These are phyloP conservation scores for Acanthamoeba lenticulata DNA, from an alignment of 208 protist genomes.

Conservation along the genomic window DNA sequence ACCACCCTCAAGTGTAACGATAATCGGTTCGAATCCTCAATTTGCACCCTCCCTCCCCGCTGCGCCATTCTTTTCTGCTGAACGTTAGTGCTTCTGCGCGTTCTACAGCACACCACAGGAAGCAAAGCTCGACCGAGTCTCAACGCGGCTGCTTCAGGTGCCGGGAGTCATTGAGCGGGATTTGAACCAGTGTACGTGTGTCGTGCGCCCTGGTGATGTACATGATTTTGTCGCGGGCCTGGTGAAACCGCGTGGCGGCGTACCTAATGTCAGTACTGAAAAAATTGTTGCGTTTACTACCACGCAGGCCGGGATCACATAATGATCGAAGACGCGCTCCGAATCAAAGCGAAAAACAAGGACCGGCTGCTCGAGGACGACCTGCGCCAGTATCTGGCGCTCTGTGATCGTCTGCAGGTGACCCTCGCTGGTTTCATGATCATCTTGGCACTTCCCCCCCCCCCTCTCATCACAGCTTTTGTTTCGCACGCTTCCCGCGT, in stretches of 20 bases:
- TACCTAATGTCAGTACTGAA: too few relatives aligned
- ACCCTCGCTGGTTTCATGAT: background rate
- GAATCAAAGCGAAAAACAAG: slow-evolving; percentile 12
- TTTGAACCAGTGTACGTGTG: background rate
- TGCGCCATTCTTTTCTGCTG: too few relatives aligned
- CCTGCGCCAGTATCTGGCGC: slow-evolving; percentile 49
- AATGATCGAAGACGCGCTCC: slow-evolving; percentile 31
- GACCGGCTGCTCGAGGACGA: slow-evolving; percentile 48
- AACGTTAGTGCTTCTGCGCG: too few relatives aligned
- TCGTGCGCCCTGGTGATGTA: too few relatives aligned
- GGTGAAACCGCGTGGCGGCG: too few relatives aligned
- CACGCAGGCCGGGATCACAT: background rate
- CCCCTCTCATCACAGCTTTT: background rate
- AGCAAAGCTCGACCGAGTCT: slow-evolving; percentile 45
- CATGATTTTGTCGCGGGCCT: background rate
- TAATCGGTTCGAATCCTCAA: background rate
- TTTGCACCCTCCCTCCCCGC: background rate
- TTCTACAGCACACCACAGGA: slow-evolving; percentile 27
- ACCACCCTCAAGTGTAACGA: slow-evolving; percentile 2
- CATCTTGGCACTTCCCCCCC: background rate
- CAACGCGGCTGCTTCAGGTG: slow-evolving; percentile 28
- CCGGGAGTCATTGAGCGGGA: background rate
- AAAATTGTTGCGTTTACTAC: too few relatives aligned
- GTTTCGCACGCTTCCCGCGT: background rate
- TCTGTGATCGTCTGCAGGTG: slow-evolving; percentile 54